Percentiles rank a stretch among this genome's conserved stretches.
phyloP scores from a whole-genome alignment of 306 rosid species.

The Aeschynomene evenia region DNA sequence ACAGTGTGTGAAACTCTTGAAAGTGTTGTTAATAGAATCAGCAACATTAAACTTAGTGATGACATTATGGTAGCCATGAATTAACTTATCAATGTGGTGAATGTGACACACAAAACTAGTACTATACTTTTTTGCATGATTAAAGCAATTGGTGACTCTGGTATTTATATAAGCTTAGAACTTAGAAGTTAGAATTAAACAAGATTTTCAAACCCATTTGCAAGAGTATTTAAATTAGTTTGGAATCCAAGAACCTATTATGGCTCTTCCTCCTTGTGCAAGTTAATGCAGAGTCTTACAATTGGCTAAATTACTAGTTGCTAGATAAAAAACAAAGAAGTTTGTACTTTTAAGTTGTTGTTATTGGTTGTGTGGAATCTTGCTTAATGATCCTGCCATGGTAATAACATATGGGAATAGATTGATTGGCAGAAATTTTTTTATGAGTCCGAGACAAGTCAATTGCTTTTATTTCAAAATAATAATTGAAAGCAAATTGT shows the following conservation, averaged over 20 bases:
- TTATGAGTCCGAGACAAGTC: background rate
- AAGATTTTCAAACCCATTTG: no score
- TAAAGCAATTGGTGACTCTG: background rate
- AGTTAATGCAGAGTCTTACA: no score
- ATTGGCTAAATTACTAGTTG: no score
- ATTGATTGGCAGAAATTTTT: background rate
- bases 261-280: background rate
- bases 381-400: background rate
- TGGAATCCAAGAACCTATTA: background rate
- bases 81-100: background rate
- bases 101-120: no score
- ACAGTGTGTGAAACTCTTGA: background rate
- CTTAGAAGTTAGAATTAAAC: no score
- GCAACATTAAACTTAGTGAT: conserved; percentile 16
- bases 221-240: no score
- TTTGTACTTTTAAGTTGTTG: no score
- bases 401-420: background rate
- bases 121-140: background rate
- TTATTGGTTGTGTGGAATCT: background rate
- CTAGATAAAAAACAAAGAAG: no score
- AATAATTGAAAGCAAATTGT: background rate
- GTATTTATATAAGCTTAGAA: background rate
- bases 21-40: conserved; percentile 20
- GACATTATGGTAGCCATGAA: conserved; percentile 28
- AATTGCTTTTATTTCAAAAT: background rate